phyloP scores from a whole-genome alignment of 1,284 basidiomycete species.

The Sporisorium exsertum region DNA sequence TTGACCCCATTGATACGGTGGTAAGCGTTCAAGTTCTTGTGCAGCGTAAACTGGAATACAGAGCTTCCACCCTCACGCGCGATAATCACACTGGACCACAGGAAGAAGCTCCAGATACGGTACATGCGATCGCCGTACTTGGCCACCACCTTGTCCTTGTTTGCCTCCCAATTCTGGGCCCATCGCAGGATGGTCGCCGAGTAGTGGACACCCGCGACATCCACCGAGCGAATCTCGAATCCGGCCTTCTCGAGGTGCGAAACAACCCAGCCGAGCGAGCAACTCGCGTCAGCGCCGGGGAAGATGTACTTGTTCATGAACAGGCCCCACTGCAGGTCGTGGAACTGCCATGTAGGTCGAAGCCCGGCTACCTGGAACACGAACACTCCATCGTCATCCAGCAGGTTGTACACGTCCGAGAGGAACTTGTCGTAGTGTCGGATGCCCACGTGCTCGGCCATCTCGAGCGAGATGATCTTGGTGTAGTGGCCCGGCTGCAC shows the following conservation, averaged over 20 bases:
- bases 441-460: conserved; percentile 95
- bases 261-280: conserved; percentile 95
- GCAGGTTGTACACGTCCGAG: conserved; percentile 87
- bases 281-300: conserved; percentile 88
- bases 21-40: conserved; percentile 87
- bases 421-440: conserved; percentile 91
- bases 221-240: conserved; percentile 95
- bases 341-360: conserved; percentile 93
- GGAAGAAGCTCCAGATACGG: conserved; percentile 69
- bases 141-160: conserved; percentile 84
- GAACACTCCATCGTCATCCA: conserved; percentile 94
- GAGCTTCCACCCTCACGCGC: conserved; percentile 68
- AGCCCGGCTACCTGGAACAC: conserved; percentile 97
- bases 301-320: conserved; percentile 75
- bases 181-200: conserved; percentile 84
- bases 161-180: conserved; percentile 70
- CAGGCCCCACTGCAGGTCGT: conserved; percentile 91
- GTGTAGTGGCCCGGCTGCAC: conserved; percentile 81
- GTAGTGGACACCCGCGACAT: conserved; percentile 84
- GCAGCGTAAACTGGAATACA: conserved; percentile 79
- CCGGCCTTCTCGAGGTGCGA: conserved; percentile 83
- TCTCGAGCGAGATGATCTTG: conserved; percentile 97
- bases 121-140: conserved; percentile 85
- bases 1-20: conserved; percentile 76
- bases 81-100: conserved; percentile 63